Base-by-base conservation (phyloP, 495 filamentous ascomycete species). In the Xylaria sp. region DNA sequence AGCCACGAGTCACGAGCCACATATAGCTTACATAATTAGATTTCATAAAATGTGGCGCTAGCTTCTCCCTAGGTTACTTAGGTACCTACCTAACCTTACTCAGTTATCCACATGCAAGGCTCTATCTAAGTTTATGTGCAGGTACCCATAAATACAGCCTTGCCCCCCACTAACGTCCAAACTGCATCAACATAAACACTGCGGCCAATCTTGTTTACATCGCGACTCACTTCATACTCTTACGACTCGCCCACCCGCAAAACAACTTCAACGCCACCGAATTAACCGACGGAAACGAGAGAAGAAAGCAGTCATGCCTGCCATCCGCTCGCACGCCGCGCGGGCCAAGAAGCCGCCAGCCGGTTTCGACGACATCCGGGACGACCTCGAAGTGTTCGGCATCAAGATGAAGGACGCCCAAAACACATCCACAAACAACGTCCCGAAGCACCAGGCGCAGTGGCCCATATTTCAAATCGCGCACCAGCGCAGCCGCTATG, bases 401-500 rank as follows among this genome's bases (percentile, higher is more conserved):
- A 97, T 98, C 85, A 97, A 97, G 84, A 97, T 98, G 96, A 98
- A 98, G 80, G 96, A 99, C 82, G 96, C 95, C 62, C 93, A 97
- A 79, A 94, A 95, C 78, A 83, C 85, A 43, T 83, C 87, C 52
- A 81, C 83, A 0, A 80, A 81, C 76, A 85, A 85, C 74, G 78
- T 86, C 5, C 85, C 86, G 1, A 90, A 93, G 73, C 89, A 97
- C 77, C 94, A 98, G 82, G 92, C 92, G 64, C 85, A 94, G 68
- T 98, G 96, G 97, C 94, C 94, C 61, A 96, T 98, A 65, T 98
- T 98, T 79, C 96, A 97, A 81, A 98, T 99, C 80, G 90, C 89
- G 50, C 96, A 99, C 82, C 95, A 99, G 82, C 92, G 96, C 87
- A 88, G 79, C 69, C 88, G 93, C 79, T 99, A 98, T 81, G 92